Base-by-base conservation (phyloP, 371 early-diverging fungal genomes). In the Actinomortierella ambigua region DNA sequence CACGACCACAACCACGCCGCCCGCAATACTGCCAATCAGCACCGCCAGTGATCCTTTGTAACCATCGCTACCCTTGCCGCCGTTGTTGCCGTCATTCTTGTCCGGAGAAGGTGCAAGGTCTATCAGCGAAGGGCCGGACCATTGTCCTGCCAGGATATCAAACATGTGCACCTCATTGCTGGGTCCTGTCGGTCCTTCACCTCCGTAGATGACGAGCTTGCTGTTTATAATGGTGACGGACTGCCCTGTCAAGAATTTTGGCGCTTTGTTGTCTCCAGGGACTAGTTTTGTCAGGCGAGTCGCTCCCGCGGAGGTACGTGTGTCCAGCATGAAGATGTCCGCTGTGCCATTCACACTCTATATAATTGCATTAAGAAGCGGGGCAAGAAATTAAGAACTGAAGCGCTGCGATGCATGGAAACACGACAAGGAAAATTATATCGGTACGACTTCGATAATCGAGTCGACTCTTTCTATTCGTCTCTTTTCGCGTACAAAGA, bases 171-270 rank as follows among this genome's bases (percentile, higher is more conserved):
- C 26, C 1, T 26, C 40, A 46, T 69, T 69, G 42, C 54, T 23
- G 15, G 55, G 42, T 1, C 52, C 60, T 4, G n/a, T 28, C 9
- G 47, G 39, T 17, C 14, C 11, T n/a, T 13, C 11, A 14, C 71
- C 71, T n/a, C 71, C 71, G 43, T 65, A 65, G 13, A 70, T 56
- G 2, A 65, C 54, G 27, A 70, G 61, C 42, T 62, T 65, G 41
- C 71, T 62, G 50, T 62, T 65, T 49, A 70, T 59, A 51, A 54
- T 59, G 26, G 71, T 50, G 52, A 55, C 51, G 7, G 71, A 65
- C 51, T 70, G 71, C 17, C 34, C 23, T 17, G 58, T 8, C 11
- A 65, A 50, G 18, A 70, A 70, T 9, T 49, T 26, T 0, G 71
- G 71, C 1, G 59, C 34, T 11, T 34, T 34, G 4, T 34, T 34